These are phyloP conservation scores for Cercospora beticola DNA, from an alignment of 2,329 filamentous ascomycete genomes.

Conservation along the genomic window DNA sequence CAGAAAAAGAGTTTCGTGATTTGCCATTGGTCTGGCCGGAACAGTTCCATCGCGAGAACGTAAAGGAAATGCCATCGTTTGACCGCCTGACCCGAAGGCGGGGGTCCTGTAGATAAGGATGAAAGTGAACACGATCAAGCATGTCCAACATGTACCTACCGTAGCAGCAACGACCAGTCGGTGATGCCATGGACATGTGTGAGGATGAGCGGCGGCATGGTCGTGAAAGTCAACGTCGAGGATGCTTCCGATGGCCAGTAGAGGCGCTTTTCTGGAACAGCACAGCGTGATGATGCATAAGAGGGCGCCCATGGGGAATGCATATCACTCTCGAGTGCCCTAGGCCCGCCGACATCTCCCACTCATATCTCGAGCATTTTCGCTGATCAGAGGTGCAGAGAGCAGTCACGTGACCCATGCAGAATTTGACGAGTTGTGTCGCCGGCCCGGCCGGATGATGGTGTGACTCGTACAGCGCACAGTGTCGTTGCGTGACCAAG, in stretches of 20 bases:
- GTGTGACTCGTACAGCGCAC: not conserved
- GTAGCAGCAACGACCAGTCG: not conserved
- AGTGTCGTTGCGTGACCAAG: not conserved
- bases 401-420: not conserved
- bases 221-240: not conserved
- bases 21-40: conserved; percentile 30
- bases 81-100: conserved; percentile 15
- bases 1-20: conserved; percentile 10
- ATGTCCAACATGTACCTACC: not conserved
- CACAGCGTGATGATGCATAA: not conserved
- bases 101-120: conserved; percentile 1
- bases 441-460: not conserved
- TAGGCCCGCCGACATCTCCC: not conserved
- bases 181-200: not conserved
- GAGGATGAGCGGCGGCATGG: not conserved
- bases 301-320: not conserved
- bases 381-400: not conserved
- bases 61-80: conserved; percentile 13
- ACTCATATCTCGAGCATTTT: conserved; percentile 3
- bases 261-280: not conserved
- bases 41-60: conserved; percentile 23
- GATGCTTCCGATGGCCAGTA: not conserved
- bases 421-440: not conserved
- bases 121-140: not conserved
- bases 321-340: not conserved